Evolutionary conservation across 2,329 filamentous ascomycete species (phyloP), one percentile per base, ranked within the genome.

Genomic region (Nemania serpens): DNA sequence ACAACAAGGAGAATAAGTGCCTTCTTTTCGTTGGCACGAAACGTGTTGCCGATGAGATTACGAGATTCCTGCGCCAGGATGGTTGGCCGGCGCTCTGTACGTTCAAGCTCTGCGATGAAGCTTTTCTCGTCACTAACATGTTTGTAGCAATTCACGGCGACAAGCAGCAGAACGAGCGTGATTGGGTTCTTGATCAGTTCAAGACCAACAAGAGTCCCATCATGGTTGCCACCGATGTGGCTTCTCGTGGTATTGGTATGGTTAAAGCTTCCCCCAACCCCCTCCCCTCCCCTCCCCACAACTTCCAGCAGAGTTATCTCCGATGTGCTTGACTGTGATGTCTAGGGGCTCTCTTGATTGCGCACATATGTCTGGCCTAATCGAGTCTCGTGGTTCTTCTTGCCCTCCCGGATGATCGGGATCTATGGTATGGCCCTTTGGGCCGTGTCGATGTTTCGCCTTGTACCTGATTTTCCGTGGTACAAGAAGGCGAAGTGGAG

Each of bases 191-290:
- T 76, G 96, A 98, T 79, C 94, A 98, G 79, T 99, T 99, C 88
- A 99, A 98, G 88, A 91, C 91, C 68, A 93, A 93, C 81, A 97
- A 98, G 85, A 97, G 93, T 82, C 95, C 95, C 76, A 96, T 99
- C 88, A 97, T 99, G 93, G 95, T 99, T 82, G 95, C 95, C 82
- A 99, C 95, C 69, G 95, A 98, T 76, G 95, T 99, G 81, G 95
- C 95, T 82, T 98, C 95, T 76, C 95, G 95, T 93, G 95, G 95
- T 92, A 97, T 99, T 82, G 95, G 95, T 97, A 96, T 96, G 93
- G 71, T 71, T 67, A 62, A 94, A 90, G 87, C 82, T 84, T 81
- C 81, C 80, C 77, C 79, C n/a, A n/a, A 22, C 18, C 81, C 75
- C 77, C 78, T 74, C 74, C 71, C 73, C 73, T 73, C 71, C 73